phyloP scores from a whole-genome alignment of 306 rosid genomes.

The Medicago ruthenica region DNA sequence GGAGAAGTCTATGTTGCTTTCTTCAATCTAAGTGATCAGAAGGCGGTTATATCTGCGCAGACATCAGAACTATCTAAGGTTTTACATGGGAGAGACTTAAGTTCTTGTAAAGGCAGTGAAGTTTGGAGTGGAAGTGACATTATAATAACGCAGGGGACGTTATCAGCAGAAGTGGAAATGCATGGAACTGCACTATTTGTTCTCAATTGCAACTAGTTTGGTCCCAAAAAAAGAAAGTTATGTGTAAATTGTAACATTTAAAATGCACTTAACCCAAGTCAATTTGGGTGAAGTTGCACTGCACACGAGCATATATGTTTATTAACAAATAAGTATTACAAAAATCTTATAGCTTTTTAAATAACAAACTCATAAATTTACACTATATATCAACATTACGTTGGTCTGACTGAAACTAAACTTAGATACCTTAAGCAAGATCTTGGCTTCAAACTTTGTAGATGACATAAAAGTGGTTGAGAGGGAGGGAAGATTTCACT shows the following conservation, averaged over 20 bases:
- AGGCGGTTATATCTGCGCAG: slow-evolving; percentile 54
- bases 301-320: neutral
- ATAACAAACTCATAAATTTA: neutral
- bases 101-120: slow-evolving; percentile 63
- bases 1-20: slow-evolving; percentile 80
- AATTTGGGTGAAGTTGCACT: neutral
- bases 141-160: slow-evolving; percentile 29
- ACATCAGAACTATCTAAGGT: slow-evolving; percentile 62
- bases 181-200: slow-evolving; percentile 76
- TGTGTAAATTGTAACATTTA: neutral
- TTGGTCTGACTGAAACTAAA: neutral
- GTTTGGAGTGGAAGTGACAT: slow-evolving; percentile 65
- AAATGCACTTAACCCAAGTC: slow-evolving; percentile 2
- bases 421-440: too few relatives aligned
- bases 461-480: too few relatives aligned
- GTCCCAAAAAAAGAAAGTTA: neutral
- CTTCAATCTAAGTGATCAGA: slow-evolving; percentile 67
- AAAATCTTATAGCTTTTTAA: neutral
- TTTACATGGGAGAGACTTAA: slow-evolving; percentile 52
- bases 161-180: slow-evolving; percentile 54
- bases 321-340: neutral
- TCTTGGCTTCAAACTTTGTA: too few relatives aligned
- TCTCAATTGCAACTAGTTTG: slow-evolving; percentile 52
- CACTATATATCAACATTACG: neutral
- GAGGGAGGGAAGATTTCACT: too few relatives aligned